Base-by-base conservation (phyloP, 2,329 filamentous ascomycete genomes). In the Colletotrichum endophyticum region DNA sequence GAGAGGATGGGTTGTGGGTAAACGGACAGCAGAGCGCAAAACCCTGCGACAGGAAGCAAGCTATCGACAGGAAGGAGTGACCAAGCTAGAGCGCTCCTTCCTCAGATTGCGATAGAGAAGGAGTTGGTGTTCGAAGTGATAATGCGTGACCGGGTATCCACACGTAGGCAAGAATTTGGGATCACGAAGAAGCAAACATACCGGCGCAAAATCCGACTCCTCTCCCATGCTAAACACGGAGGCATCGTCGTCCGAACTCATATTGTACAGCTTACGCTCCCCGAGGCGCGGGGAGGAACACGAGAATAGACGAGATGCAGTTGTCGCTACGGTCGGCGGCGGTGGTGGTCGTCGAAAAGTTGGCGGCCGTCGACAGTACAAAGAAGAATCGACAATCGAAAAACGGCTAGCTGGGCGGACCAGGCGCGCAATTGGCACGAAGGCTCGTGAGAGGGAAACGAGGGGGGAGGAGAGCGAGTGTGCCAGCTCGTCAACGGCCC, bases 241-340 rank as follows among this genome's bases (percentile, higher is more conserved):
- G n/a, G 32, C 72, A 85, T 92, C 92, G 72, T 92, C 90, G 77
- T 92, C 90, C 77, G 88, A 91, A 80, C 90, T 88, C 91, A 92
- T 92, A 66, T 81, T 86, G 84, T 79, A 73, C 63, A 69, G 22
- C 67, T 32, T 63, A 49, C 74, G 75, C 59, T 75, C 75, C 63
- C 72, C 67, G 32, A 63, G 30, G 39, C 53, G 72, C 72, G 67
- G 63, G 72, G 66, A 71, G 75, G 32, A 44, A 28, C 63, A 69
- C 61, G 72, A 71, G 19, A 61, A 39, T 19, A 13, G 66, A 34
- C 75, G 77, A 32, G 7, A 56, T 19, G 25, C 70, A 39, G 71
- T 64, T 57, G 71, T 66, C 56, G 67, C 57, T 69, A 66, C 61
- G 67, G n/a, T 62, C 16, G 44, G 44, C 32, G 19, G 57, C 59